Evolutionary conservation across 2,329 filamentous ascomycete species (phyloP).

Genomic region (Coniochaeta pulveracea): DNA sequence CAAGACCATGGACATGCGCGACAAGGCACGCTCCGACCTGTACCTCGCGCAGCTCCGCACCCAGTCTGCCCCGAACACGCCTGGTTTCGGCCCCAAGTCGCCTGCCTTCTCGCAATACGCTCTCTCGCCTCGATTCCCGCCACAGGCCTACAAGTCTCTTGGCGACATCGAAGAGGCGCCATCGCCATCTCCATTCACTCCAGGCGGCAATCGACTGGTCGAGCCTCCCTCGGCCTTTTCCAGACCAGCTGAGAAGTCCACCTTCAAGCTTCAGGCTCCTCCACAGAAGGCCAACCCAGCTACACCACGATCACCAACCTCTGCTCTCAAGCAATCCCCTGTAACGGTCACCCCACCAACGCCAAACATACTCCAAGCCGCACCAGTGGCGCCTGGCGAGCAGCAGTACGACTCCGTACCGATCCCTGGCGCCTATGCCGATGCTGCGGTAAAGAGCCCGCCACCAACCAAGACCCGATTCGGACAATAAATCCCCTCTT

Average conservation of each 20-base stretch:
- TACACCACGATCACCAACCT: constrained; percentile 59
- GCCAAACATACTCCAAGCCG: constrained; percentile 39
- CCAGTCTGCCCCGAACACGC: constrained; percentile 91
- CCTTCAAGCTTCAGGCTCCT: constrained; percentile 72
- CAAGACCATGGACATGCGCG: constrained; percentile 93
- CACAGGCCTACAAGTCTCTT: constrained; percentile 37
- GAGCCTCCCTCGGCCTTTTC: constrained; percentile 55
- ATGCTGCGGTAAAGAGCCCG: constrained; percentile 40
- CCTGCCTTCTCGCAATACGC: constrained; percentile 42
- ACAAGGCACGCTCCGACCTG: constrained; percentile 86
- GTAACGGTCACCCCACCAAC: constrained; percentile 41
- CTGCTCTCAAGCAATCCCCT: constrained; percentile 59
- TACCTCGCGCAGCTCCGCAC: constrained; percentile 78
- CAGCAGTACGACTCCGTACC: constrained; percentile 76
- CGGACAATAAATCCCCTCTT: no score
- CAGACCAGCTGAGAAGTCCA: constrained; percentile 68
- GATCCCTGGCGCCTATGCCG: constrained; percentile 74
- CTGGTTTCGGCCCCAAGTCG: constrained; percentile 67
- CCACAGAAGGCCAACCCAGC: no score
- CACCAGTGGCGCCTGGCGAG: constrained; percentile 65
- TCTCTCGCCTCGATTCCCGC: constrained; percentile 50
- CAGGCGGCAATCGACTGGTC: constrained; percentile 38
- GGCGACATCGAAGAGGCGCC: constrained; percentile 22
- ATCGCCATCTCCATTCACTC: constrained; percentile 37
- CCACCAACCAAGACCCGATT: constrained; percentile 32